Evolutionary conservation across 495 filamentous ascomycete species (phyloP).

Genomic region (Penicillium manginii): DNA sequence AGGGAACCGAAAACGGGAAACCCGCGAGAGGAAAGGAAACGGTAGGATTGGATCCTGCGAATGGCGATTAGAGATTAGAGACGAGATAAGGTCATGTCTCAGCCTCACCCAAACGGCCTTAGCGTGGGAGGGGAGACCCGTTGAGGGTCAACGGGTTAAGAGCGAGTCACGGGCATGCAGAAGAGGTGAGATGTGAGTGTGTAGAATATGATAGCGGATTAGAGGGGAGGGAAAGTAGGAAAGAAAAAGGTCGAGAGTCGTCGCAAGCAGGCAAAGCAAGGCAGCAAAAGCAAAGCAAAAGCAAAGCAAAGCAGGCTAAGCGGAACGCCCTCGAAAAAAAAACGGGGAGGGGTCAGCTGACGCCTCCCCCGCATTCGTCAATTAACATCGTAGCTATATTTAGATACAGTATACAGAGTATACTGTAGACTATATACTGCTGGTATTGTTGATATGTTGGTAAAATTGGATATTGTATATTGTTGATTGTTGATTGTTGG

Average conservation of each 20-base stretch:
- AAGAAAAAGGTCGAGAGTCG: background rate
- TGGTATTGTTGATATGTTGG: background rate
- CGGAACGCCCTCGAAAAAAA: constrained; percentile 12
- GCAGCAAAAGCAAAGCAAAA: constrained; percentile 4
- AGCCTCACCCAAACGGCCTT: constrained; percentile 33
- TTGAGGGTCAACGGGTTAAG: constrained; percentile 28
- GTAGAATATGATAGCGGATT: background rate
- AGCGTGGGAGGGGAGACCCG: constrained; percentile 27
- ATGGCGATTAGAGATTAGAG: constrained; percentile 10
- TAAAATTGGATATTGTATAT: background rate
- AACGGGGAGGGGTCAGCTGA: constrained; percentile 25
- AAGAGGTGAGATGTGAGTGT: background rate
- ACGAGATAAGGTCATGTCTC: constrained; percentile 24
- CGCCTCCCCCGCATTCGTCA: constrained; percentile 25
- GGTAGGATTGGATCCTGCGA: constrained; percentile 5
- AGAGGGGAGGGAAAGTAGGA: constrained; percentile 1
- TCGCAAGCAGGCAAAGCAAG: background rate
- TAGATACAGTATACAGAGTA: constrained; percentile 5
- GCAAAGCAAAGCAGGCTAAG: constrained; percentile 8
- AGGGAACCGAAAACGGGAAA: constrained; percentile 24
- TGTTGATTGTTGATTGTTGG: no score
- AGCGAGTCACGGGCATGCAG: constrained; percentile 10
- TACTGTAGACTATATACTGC: background rate
- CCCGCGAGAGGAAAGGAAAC: no score
- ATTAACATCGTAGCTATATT: no score